Evolutionary conservation across 2,329 filamentous ascomycete genomes (phyloP), one percentile per base, ranked within the genome.

Genomic region (Zasmidium angulare): DNA sequence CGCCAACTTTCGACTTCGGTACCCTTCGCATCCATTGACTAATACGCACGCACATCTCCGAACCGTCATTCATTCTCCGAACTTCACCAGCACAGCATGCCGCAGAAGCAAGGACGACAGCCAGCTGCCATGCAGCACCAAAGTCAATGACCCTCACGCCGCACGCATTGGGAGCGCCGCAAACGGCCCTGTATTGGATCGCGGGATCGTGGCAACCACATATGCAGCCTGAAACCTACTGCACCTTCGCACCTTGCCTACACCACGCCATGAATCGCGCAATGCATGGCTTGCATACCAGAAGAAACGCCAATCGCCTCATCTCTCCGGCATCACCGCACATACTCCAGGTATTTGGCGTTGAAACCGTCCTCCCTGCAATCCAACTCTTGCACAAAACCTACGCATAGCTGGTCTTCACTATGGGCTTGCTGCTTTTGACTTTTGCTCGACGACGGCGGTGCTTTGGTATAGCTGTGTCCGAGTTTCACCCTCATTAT

Each of bases 261-360:
- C 24, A 50, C 31, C 53, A 50, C 46, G 2, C 19, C 47, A 56
- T 50, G 54, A 56, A 31, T 56, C 54, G 36, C 47, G 22, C 43
- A 22, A 31, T 43, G 40, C 53, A 48, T 48, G 53, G 53, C 53
- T 55, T 55, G 53, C 53, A 22, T 36, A 36, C 53, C 36, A 43
- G 7, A 3, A 17, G 36, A 43, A 43, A 43, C 26, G 26, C 26
- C 26, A 43, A 36, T 36, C 29, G 29, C 29, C 29, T 36, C 29
- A 7, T 36, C 29, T 14, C 36, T 19, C n/a, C 14, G 12, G 14
- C 36, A 14, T 17, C 6, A 43, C 36, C 6, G 36, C 36, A 43
- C 36, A 19, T 4, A 17, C n/a, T 3, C 3, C 36, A 43, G 9
- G 36, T 43, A 7, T 43, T 43, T 43, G 36, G 36, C 36, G 36